phyloP scores from a whole-genome alignment of 805 yeast species.

The Myxozyma neotropica region DNA sequence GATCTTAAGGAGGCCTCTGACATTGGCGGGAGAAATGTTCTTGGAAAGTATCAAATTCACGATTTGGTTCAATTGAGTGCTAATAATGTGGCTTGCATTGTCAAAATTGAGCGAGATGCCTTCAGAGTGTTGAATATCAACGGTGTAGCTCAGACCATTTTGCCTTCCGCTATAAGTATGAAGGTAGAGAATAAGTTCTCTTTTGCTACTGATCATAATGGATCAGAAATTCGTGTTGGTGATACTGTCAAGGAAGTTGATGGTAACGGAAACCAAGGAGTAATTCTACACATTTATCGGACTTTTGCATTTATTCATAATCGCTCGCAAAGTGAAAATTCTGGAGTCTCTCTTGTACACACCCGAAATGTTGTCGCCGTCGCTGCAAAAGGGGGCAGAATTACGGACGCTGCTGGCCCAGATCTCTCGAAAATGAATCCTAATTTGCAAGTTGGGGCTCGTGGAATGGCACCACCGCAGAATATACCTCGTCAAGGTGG shows the following conservation, averaged over 20 bases:
- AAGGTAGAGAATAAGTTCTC: conserved; percentile 71
- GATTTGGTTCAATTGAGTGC: conserved; percentile 88
- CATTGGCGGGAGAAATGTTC: conserved; percentile 63
- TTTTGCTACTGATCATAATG: conserved; percentile 82
- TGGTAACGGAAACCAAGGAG: conserved; percentile 88
- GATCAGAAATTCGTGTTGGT: conserved; percentile 83
- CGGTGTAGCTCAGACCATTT: conserved; percentile 69
- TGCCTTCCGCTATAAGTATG: conserved; percentile 81
- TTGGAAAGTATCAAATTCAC: conserved; percentile 78
- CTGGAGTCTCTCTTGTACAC: conserved; percentile 86
- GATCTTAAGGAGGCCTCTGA: conserved; percentile 91
- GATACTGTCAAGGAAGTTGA: conserved; percentile 86
- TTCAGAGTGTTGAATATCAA: conserved; percentile 79
- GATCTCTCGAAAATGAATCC: conserved; percentile 84
- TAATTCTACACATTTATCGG: conserved; percentile 81
- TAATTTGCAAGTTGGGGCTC: conserved; percentile 50
- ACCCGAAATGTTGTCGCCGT: conserved; percentile 77
- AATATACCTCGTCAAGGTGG: conserved; percentile 61
- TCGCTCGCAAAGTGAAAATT: conserved; percentile 75
- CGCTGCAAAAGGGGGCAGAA: conserved; percentile 76
- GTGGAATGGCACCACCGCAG: conserved; percentile 53
- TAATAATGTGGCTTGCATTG: conserved; percentile 82
- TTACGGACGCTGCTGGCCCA: conserved; percentile 43
- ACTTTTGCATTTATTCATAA: conserved; percentile 78
- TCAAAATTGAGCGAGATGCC: conserved; percentile 85